Conservation (phyloP, 305 asterid genomes). For the Andrographis paniculata region DNA sequence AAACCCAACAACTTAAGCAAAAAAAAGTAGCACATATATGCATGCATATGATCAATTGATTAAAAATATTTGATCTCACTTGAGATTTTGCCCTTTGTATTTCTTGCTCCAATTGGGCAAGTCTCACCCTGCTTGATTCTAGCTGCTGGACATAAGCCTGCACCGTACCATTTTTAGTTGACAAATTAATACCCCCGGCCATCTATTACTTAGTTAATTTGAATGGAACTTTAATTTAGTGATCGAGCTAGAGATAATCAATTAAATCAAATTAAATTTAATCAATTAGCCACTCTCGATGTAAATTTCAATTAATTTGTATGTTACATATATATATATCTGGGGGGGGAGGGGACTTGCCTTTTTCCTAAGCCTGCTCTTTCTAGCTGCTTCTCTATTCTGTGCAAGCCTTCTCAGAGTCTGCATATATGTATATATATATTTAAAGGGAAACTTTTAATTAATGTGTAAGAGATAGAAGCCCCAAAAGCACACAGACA, state of each 20-base stretch:
- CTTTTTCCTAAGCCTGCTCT: no score
- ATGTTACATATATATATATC: no score
- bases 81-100: conserved; percentile 75
- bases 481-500: not conserved
- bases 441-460: not conserved
- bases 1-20: not conserved
- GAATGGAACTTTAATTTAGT: no score
- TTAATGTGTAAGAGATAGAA: no score
- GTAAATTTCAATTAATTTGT: not conserved
- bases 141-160: conserved; percentile 98
- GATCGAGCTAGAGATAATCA: no score
- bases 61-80: conserved; percentile 17
- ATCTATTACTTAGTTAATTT: no score
- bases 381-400: conserved; percentile 97
- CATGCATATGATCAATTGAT: no score
- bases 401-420: conserved; percentile 92
- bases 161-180: not conserved
- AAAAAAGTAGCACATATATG: not conserved
- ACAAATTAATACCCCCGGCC: not conserved
- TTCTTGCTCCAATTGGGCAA: conserved; percentile 78
- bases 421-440: conserved; percentile 29
- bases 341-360: conserved; percentile 13
- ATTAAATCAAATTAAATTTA: no score
- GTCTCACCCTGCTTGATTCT: conserved; percentile 88
- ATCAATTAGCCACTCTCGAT: no score